A percentile compares a stretch with the other conserved stretches of the same genome.
phyloP scores from a whole-genome alignment of 805 yeast genomes.

The Vanderwaltozyma yarrowii region DNA sequence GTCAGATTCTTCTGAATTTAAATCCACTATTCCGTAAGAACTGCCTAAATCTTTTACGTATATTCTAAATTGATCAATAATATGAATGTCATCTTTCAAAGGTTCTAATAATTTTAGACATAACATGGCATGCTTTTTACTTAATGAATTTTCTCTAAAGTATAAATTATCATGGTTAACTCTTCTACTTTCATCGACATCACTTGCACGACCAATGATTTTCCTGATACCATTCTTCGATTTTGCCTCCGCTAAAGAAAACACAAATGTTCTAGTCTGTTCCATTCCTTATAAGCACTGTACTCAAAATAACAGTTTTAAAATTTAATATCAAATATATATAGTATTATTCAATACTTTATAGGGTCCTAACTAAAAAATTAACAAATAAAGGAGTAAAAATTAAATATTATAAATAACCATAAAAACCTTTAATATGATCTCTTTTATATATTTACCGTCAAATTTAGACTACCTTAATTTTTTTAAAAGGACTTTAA shows the following conservation, averaged over 20 bases:
- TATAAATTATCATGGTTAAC: slow-evolving; percentile 7
- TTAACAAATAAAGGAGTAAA: no score
- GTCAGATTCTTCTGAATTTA: slow-evolving; percentile 12
- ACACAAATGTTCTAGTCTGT: neutral
- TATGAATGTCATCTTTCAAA: slow-evolving; percentile 4
- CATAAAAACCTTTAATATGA: no score
- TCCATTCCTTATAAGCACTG: no score
- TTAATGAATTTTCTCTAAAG: slow-evolving; percentile 14
- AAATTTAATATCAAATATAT: no score
- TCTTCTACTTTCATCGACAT: slow-evolving; percentile 2
- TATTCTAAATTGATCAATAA: slow-evolving; percentile 15
- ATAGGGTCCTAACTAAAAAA: no score
- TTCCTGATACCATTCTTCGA: slow-evolving; percentile 9
- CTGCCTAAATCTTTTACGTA: slow-evolving; percentile 16
- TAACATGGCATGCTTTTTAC: slow-evolving; percentile 17
- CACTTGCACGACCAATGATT: slow-evolving; percentile 15
- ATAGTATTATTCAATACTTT: no score
- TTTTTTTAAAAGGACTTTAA: no score
- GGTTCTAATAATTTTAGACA: slow-evolving; percentile 14
- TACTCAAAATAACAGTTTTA: no score
- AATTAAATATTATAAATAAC: no score
- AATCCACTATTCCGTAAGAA: slow-evolving; percentile 18
- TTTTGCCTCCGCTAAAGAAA: slow-evolving; percentile 7
- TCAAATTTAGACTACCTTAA: no score
- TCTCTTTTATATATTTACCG: no score